Conservation (phyloP, 305 asterid genomes). For the Coffea humblotiana region DNA sequence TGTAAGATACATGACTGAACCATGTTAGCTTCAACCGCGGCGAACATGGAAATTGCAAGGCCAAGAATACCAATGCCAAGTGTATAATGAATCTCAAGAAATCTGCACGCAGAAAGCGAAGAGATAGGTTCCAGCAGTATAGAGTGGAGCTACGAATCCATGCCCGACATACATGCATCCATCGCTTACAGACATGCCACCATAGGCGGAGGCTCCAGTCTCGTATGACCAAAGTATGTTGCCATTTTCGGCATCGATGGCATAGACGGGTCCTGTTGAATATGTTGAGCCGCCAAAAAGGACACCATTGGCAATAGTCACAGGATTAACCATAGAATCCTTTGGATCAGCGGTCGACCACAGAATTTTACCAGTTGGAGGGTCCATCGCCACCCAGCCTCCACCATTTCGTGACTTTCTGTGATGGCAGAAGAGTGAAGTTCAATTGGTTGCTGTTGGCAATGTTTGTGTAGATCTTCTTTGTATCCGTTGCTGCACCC, state of each 20-base stretch:
- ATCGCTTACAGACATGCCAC: conserved; percentile 57
- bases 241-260: conserved; percentile 41
- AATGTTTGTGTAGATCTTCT: conserved; percentile 52
- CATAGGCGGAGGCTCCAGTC: conserved; percentile 52
- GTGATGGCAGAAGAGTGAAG: conserved; percentile 49
- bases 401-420: conserved; percentile 41
- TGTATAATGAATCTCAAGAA: background rate
- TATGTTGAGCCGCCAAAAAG: conserved; percentile 51
- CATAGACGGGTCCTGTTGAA: conserved; percentile 50
- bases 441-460: conserved; percentile 34
- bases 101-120: conserved; percentile 36
- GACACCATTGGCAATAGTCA: conserved; percentile 52
- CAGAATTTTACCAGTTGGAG: conserved; percentile 37
- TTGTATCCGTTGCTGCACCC: conserved; percentile 67
- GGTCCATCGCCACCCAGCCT: conserved; percentile 65
- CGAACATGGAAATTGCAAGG: too few relatives aligned
- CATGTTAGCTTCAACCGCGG: too few relatives aligned
- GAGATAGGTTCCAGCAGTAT: conserved; percentile 47
- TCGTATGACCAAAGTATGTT: conserved; percentile 50
- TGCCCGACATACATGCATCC: conserved; percentile 57
- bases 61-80: too few relatives aligned
- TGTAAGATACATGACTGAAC: too few relatives aligned
- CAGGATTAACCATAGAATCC: conserved; percentile 41
- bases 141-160: conserved; percentile 37
- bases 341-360: conserved; percentile 60